A percentile compares a stretch with the other conserved stretches of the same genome.
Evolutionary conservation across 768 basidiomycete genomes (phyloP).

Genomic region (Dacryopinax primogenitus): DNA sequence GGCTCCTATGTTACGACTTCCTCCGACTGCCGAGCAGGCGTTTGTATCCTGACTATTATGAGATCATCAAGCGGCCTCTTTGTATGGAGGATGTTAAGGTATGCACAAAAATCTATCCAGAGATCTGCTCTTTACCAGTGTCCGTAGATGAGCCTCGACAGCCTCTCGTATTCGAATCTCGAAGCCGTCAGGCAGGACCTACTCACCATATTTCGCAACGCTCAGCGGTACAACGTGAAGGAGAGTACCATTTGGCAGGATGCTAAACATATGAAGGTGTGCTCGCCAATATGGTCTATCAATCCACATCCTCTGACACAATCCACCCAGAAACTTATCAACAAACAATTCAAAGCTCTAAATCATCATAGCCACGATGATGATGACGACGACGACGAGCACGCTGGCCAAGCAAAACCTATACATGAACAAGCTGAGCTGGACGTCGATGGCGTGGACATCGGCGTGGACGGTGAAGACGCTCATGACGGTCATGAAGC

Average conservation of each 20-base stretch:
- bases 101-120: slow-evolving; percentile 11
- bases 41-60: slow-evolving; percentile 78
- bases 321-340: slow-evolving; percentile 34
- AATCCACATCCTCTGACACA: slow-evolving; percentile 2
- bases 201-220: slow-evolving; percentile 67
- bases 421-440: neutral
- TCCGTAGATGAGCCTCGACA: slow-evolving; percentile 45
- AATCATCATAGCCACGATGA: slow-evolving; percentile 35
- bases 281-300: slow-evolving; percentile 22
- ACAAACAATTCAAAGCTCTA: slow-evolving; percentile 36
- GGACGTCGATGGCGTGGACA: neutral
- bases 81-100: slow-evolving; percentile 77
- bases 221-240: slow-evolving; percentile 68
- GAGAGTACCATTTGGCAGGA: slow-evolving; percentile 68
- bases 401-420: neutral
- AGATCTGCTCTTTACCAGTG: neutral
- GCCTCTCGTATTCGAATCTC: slow-evolving; percentile 45
- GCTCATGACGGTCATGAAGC: slow-evolving; percentile 33
- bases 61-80: slow-evolving; percentile 64
- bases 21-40: slow-evolving; percentile 56
- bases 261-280: slow-evolving; percentile 67
- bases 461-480: slow-evolving; percentile 20
- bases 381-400: slow-evolving; percentile 25
- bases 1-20: slow-evolving; percentile 34
- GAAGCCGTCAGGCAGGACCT: slow-evolving; percentile 58